Percentiles rank a stretch among this genome's conserved stretches.
Conservation (phyloP, 2,329 filamentous ascomycete genomes). For the Colletotrichum scovillei region DNA sequence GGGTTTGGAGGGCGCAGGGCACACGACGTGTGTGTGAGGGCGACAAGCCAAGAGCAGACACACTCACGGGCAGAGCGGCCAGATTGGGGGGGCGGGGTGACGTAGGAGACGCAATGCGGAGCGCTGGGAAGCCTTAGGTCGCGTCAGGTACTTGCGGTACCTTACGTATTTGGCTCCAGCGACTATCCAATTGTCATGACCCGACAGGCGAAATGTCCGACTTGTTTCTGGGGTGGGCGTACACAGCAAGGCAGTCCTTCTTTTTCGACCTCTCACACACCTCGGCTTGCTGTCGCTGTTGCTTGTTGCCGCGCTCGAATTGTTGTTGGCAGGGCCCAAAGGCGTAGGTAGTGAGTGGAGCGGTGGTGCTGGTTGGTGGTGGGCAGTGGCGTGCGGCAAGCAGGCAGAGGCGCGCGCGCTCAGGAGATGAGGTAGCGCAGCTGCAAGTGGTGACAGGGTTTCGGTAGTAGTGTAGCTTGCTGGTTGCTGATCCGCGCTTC, state of each 20-base stretch:
- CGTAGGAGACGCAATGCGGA: slow-evolving; percentile 34
- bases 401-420: slow-evolving; percentile 21
- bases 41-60: slow-evolving; percentile 20
- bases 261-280: neutral
- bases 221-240: neutral
- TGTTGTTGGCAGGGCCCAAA: neutral
- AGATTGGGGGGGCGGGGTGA: slow-evolving; percentile 30
- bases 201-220: neutral
- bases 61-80: slow-evolving; percentile 24
- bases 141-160: slow-evolving; percentile 25
- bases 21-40: slow-evolving; percentile 11
- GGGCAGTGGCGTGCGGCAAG: slow-evolving; percentile 9
- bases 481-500: slow-evolving; percentile 9
- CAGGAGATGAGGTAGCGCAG: slow-evolving; percentile 9
- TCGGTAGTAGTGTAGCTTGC: neutral
- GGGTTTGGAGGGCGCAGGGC: slow-evolving; percentile 31
- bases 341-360: neutral
- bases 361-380: slow-evolving; percentile 12
- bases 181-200: slow-evolving; percentile 21
- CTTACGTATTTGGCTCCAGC: slow-evolving; percentile 23
- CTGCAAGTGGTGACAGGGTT: slow-evolving; percentile 25
- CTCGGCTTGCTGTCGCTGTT: neutral
- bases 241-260: neutral
- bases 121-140: slow-evolving; percentile 10
- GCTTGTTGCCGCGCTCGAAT: neutral